These are phyloP conservation scores for Pseudogymnoascus sp. DNA, from an alignment of 2,329 filamentous ascomycete species.

Conservation along the genomic window DNA sequence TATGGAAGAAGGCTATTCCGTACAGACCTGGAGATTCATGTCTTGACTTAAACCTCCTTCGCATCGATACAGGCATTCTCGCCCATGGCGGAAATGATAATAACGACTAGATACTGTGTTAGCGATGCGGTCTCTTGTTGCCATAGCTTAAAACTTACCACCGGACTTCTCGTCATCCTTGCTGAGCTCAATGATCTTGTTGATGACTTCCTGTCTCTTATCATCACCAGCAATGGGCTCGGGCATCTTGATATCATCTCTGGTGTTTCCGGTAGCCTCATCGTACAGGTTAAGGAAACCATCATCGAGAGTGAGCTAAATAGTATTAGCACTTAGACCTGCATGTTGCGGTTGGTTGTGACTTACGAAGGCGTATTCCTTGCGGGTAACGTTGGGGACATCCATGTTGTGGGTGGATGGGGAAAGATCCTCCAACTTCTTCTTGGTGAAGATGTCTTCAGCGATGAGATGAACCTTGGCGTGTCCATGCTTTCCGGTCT, in stretches of 20 bases:
- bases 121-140: constrained; percentile 13
- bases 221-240: constrained; percentile 58
- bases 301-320: constrained; percentile 89
- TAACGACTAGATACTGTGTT: constrained; percentile 55
- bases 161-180: constrained; percentile 79
- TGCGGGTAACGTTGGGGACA: constrained; percentile 84
- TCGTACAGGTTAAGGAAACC: constrained; percentile 91
- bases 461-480: constrained; percentile 99
- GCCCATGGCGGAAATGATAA: constrained; percentile 91
- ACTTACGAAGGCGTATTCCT: constrained; percentile 91
- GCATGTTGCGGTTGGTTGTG: background rate
- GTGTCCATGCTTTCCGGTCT: constrained; percentile 99
- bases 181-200: constrained; percentile 79
- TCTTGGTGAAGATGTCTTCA: constrained; percentile 98
- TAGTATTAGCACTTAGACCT: background rate
- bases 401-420: constrained; percentile 98
- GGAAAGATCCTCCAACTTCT: constrained; percentile 99
- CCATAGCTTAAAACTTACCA: constrained; percentile 54
- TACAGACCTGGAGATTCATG: background rate
- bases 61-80: constrained; percentile 87
- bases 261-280: constrained; percentile 67
- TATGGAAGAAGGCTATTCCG: constrained; percentile 1
- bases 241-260: constrained; percentile 92
- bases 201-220: constrained; percentile 44
- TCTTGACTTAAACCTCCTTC: constrained; percentile 67